Conservation (phyloP, 345 rosid species). For the Atalantia buxifolia region DNA sequence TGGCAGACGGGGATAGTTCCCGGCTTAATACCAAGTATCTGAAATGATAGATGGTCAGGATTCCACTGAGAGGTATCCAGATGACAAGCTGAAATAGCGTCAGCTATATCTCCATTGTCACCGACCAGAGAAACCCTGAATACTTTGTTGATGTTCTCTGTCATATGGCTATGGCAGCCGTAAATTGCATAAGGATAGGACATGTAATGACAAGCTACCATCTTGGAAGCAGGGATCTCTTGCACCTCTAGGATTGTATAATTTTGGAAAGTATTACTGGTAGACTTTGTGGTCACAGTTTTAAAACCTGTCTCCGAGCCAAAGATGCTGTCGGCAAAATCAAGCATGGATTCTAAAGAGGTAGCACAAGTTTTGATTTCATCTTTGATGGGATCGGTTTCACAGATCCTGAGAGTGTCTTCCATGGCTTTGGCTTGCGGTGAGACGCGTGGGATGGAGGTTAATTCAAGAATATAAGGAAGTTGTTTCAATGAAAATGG, state of each 20-base stretch:
- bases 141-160: slow-evolving; percentile 18
- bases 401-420: slow-evolving; percentile 16
- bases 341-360: slow-evolving; percentile 26
- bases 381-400: slow-evolving; percentile 7
- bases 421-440: slow-evolving; percentile 22
- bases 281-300: slow-evolving; percentile 13
- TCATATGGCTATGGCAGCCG: slow-evolving; percentile 40
- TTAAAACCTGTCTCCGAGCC: slow-evolving; percentile 18
- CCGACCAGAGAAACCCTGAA: slow-evolving; percentile 33
- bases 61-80: slow-evolving; percentile 49
- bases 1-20: slow-evolving; percentile 41
- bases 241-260: slow-evolving; percentile 23
- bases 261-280: slow-evolving; percentile 21
- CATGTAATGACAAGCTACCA: slow-evolving; percentile 41
- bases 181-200: slow-evolving; percentile 37
- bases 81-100: slow-evolving; percentile 44
- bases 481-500: background rate
- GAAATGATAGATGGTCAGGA: slow-evolving; percentile 32
- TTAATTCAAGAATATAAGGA: slow-evolving; percentile 12
- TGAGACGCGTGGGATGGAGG: slow-evolving; percentile 13
- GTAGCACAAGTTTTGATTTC: slow-evolving; percentile 24
- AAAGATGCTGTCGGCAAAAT: slow-evolving; percentile 14
- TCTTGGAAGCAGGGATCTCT: slow-evolving; percentile 27
- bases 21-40: slow-evolving; percentile 28
- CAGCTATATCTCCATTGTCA: slow-evolving; percentile 35